Percentiles rank a stretch among this genome's conserved stretches.
Conservation (phyloP, 441 rosid species). For the Geranium incanum region DNA sequence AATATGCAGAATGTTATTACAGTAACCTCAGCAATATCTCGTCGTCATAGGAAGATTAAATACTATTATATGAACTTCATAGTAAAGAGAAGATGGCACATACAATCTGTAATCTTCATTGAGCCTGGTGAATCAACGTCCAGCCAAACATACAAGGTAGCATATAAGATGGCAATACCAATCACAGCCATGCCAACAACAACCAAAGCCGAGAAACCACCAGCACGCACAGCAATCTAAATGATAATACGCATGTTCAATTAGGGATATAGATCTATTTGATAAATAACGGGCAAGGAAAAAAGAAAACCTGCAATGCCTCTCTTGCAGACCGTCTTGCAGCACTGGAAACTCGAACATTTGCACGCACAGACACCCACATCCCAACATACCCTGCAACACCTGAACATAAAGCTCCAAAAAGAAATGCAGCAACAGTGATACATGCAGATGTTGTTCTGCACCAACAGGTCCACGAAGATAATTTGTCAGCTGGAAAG, state of each 20-base stretch:
- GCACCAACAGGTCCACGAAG: conserved; percentile 29
- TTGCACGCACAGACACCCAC: conserved; percentile 99
- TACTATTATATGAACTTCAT: neutral
- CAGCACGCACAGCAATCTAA: conserved; percentile 94
- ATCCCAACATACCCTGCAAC: conserved; percentile 95
- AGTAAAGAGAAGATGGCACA: conserved; percentile 30
- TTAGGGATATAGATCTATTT: conserved; percentile 17
- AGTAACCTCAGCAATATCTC: neutral
- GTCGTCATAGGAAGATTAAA: neutral
- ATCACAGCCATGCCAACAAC: conserved; percentile 98
- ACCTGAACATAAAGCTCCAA: conserved; percentile 96
- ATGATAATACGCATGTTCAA: conserved; percentile 23
- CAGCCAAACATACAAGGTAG: conserved; percentile 83
- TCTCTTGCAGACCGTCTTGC: conserved; percentile 96
- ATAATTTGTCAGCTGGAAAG: conserved; percentile 17
- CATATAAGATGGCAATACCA: conserved; percentile 90
- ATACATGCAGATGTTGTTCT: conserved; percentile 79
- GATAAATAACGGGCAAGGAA: conserved; percentile 12
- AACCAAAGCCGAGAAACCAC: conserved; percentile 94
- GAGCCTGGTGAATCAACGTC: conserved; percentile 76
- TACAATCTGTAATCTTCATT: conserved; percentile 88
- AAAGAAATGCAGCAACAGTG: conserved; percentile 88
- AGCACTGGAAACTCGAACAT: conserved; percentile 95
- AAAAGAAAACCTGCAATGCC: neutral
- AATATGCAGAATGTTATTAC: neutral